phyloP scores from a whole-genome alignment of 257 asterid genomes.

The Gardenia jasminoides region DNA sequence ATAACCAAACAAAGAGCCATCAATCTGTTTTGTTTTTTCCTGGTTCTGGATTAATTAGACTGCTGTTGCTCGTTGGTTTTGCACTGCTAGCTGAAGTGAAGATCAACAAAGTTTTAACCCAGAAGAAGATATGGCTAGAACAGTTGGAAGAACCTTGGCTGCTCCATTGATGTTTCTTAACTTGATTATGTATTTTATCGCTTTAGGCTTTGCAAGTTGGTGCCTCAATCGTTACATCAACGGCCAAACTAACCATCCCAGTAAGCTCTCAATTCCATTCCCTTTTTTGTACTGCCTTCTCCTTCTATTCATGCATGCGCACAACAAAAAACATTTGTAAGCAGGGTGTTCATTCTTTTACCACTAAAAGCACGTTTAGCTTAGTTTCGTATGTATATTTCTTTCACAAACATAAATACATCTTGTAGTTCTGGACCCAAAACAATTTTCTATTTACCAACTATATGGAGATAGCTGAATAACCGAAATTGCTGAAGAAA shows the following conservation, averaged over 20 bases:
- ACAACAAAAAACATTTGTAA: too few relatives aligned
- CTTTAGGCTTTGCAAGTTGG: slow-evolving; percentile 88
- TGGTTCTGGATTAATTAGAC: background rate
- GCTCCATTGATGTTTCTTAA: slow-evolving; percentile 79
- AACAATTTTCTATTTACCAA: too few relatives aligned
- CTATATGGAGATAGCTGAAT: too few relatives aligned
- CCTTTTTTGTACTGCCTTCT: background rate
- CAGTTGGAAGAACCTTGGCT: slow-evolving; percentile 70
- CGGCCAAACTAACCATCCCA: slow-evolving; percentile 81
- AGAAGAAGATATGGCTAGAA: slow-evolving; percentile 50
- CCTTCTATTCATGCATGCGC: too few relatives aligned
- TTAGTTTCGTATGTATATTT: too few relatives aligned
- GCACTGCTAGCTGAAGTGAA: background rate
- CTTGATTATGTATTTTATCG: slow-evolving; percentile 64
- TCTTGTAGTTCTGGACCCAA: too few relatives aligned
- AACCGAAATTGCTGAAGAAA: too few relatives aligned
- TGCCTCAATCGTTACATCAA: slow-evolving; percentile 67
- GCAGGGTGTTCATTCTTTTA: too few relatives aligned
- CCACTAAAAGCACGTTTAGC: too few relatives aligned
- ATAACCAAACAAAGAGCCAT: background rate
- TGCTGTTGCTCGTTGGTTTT: background rate
- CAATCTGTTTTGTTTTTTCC: background rate
- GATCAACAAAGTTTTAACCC: background rate
- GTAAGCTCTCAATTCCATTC: slow-evolving; percentile 32
- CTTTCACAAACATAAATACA: too few relatives aligned